These are phyloP conservation scores for Skeletonema tropicum DNA, from an alignment of 108 stramenopile species.

Conservation along the genomic window DNA sequence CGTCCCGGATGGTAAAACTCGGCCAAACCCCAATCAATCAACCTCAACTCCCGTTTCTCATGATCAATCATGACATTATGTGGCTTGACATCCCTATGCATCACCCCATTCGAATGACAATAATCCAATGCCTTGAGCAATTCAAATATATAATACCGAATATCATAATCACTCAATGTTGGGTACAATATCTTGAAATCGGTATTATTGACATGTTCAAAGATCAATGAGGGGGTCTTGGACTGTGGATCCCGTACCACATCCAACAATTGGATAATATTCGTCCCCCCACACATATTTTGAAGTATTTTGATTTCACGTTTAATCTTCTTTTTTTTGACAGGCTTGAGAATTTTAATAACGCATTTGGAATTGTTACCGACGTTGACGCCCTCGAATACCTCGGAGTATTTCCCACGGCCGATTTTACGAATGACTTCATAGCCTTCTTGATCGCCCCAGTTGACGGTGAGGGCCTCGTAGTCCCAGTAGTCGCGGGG, in stretches of 20 bases:
- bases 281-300: conserved; percentile 99
- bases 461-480: conserved; percentile 96
- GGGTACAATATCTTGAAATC: conserved; percentile 99
- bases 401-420: conserved; percentile 98
- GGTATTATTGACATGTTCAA: conserved; percentile 99
- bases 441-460: conserved; percentile 99
- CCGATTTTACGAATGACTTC: conserved; percentile 99
- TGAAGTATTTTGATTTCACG: conserved; percentile 99
- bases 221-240: conserved; percentile 98
- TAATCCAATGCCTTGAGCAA: conserved; percentile 99
- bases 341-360: conserved; percentile 99
- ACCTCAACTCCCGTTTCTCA: conserved; percentile 94
- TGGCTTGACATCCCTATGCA: conserved; percentile 99
- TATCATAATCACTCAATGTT: conserved; percentile 97
- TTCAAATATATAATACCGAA: conserved; percentile 99
- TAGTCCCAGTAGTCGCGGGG: conserved; percentile 99
- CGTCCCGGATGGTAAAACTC: conserved; percentile 99
- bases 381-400: conserved; percentile 98
- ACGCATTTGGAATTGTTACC: conserved; percentile 97
- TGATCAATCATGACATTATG: conserved; percentile 99
- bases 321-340: conserved; percentile 99
- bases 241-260: conserved; percentile 99
- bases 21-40: conserved; percentile 99
- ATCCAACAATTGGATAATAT: conserved; percentile 99
- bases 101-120: conserved; percentile 99